Base-by-base conservation (phyloP, 139 green algal species). In the Chlamydomonas incerta region DNA sequence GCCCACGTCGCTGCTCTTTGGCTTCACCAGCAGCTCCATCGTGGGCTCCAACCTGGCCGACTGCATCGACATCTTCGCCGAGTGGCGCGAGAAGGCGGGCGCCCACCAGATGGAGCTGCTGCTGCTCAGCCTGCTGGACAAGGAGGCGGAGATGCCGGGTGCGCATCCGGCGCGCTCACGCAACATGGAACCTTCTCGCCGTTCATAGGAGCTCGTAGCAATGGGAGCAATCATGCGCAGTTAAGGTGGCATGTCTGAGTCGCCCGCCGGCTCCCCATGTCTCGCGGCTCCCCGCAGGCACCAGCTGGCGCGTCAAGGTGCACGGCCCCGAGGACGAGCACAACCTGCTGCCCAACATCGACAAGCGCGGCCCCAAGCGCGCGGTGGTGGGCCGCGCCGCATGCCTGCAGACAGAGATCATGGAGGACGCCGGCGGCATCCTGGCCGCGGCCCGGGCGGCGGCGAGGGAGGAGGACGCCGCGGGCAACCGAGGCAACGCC, bases 121-220 rank as follows among this genome's bases (percentile, higher is more conserved):
- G 70, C 23, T 89, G 70, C 77, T 89, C 8, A 72, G 77, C 15
- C 72, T 89, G n/a, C 79, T 89, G 47, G 86, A 89, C 33, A 46
- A 58, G 6, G 86, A 89, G 62, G 18, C 35, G 11, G 86, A 81
- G 31, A 82, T 70, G 86, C 86, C 86, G 41, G 85, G 85, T 89
- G 68, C 23, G 82, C 68, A 8, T 58, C 15, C 15, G 13, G 11
- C 15, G 52, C 52, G 13, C 13, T 23, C 52, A 11, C 15, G 52
- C 13, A 58, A 23, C 52, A 58, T 15, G 52, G 15, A 58, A 11
- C 13, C 52, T 23, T 15, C 52, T 58, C 52, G 11, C 52, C 15
- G 52, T 15, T 23, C 52, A 23, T 15, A 23, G 52, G 52, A 58
- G 13, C 52, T 15, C 52, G 52, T 15, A 11, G 13, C 15, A 15